These are phyloP conservation scores for Talaromyces sp. DNA, from an alignment of 2,329 filamentous ascomycete genomes.

Conservation along the genomic window DNA sequence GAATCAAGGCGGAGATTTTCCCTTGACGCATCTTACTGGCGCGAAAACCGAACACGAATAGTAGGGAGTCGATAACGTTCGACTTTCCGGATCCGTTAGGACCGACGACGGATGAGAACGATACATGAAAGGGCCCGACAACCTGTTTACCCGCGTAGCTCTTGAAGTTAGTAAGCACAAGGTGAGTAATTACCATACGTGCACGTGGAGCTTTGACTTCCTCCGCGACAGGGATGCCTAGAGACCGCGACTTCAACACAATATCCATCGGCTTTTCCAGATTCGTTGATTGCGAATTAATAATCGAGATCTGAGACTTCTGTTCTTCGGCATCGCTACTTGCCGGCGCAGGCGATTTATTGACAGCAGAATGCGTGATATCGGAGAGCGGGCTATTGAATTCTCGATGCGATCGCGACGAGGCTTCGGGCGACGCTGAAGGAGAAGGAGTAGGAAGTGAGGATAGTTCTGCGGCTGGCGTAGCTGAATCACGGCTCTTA, in stretches of 20 bases:
- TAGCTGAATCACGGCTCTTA: slow-evolving; percentile 40
- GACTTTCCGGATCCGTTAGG: slow-evolving; percentile 98
- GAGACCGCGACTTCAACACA: slow-evolving; percentile 74
- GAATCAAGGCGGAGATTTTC: slow-evolving; percentile 94
- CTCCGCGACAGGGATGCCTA: slow-evolving; percentile 58
- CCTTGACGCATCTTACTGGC: slow-evolving; percentile 99
- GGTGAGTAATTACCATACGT: slow-evolving; percentile 85
- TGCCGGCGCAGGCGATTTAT: slow-evolving; percentile 47
- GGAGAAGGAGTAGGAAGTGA: slow-evolving; percentile 46
- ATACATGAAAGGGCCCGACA: slow-evolving; percentile 93
- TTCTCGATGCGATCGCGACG: slow-evolving; percentile 30
- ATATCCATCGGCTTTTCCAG: slow-evolving; percentile 92
- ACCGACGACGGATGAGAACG: slow-evolving; percentile 95
- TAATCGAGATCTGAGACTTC: slow-evolving; percentile 53
- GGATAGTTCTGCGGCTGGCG: slow-evolving; percentile 35
- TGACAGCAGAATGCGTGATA: slow-evolving; percentile 63
- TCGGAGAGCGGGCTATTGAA: slow-evolving; percentile 57
- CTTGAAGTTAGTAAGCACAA: slow-evolving; percentile 96
- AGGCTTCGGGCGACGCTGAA: slow-evolving; percentile 54
- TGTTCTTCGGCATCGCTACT: slow-evolving; percentile 39
- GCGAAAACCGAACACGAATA: slow-evolving; percentile 98
- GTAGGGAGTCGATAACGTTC: slow-evolving; percentile 94
- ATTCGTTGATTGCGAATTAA: slow-evolving; percentile 70
- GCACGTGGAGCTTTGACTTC: slow-evolving; percentile 74
- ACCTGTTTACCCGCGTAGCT: slow-evolving; percentile 94